Evolutionary conservation across 2,329 filamentous ascomycete genomes (phyloP).

Genomic region (Bipolaris gigantea): DNA sequence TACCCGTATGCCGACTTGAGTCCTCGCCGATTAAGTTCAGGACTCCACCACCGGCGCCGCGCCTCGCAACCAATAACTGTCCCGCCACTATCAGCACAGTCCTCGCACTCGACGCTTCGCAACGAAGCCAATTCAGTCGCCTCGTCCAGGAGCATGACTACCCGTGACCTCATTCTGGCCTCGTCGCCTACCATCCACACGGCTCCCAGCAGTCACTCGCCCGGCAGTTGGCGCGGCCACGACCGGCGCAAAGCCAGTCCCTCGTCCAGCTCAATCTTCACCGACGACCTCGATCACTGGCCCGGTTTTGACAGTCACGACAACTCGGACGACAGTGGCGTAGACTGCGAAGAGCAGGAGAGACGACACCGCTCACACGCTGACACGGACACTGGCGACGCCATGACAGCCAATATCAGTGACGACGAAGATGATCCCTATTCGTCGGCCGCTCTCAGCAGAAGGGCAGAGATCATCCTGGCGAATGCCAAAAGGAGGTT

Average conservation of each 20-base stretch:
- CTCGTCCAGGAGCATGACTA: conserved; percentile 14
- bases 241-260: conserved; percentile 36
- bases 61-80: conserved; percentile 35
- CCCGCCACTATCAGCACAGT: conserved; percentile 37
- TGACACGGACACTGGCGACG: conserved; percentile 41
- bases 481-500: conserved; percentile 89
- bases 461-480: conserved; percentile 84
- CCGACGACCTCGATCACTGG: conserved; percentile 50
- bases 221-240: conserved; percentile 22
- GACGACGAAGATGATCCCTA: conserved; percentile 61
- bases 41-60: conserved; percentile 35
- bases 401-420: conserved; percentile 44
- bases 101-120: conserved; percentile 43
- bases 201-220: conserved; percentile 18
- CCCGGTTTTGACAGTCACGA: conserved; percentile 40
- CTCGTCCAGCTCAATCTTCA: conserved; percentile 48
- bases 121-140: conserved; percentile 31
- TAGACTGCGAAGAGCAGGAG: conserved; percentile 40
- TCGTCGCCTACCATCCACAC: conserved; percentile 41
- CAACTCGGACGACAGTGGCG: conserved; percentile 40
- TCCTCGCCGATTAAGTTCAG: conserved; percentile 33
- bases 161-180: conserved; percentile 30
- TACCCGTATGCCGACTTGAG: conserved; percentile 28
- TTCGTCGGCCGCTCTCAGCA: conserved; percentile 62
- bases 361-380: conserved; percentile 34